These are phyloP conservation scores for Mucor velutinosus DNA, from an alignment of 371 early-diverging fungal genomes.

Conservation along the genomic window DNA sequence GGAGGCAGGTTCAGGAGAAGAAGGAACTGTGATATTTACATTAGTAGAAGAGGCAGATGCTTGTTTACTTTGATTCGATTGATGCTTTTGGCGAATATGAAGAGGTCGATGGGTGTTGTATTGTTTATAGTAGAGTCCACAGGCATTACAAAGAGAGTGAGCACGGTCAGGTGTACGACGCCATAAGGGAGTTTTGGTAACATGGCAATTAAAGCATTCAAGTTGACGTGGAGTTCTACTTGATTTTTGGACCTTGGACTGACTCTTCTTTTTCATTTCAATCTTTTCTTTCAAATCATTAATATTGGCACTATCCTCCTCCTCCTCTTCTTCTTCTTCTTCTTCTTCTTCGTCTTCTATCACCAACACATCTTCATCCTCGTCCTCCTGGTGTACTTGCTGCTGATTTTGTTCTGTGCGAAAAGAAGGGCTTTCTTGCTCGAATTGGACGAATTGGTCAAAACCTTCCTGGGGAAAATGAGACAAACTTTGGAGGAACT, in stretches of 20 bases:
- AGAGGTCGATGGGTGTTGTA: constrained; percentile 73
- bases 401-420: background rate
- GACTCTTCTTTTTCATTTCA: constrained; percentile 4
- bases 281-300: constrained; percentile 10
- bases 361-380: constrained; percentile 2
- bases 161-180: constrained; percentile 75
- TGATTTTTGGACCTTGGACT: background rate
- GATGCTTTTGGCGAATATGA: constrained; percentile 58
- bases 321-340: background rate
- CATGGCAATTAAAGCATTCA: constrained; percentile 79
- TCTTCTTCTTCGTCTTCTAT: background rate
- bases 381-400: background rate
- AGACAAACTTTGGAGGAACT: background rate
- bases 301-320: background rate
- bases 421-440: constrained; percentile 7
- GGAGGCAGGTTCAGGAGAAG: background rate
- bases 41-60: background rate
- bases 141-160: constrained; percentile 85
- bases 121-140: constrained; percentile 81
- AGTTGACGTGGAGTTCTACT: constrained; percentile 44
- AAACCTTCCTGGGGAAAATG: constrained; percentile 13
- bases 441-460: constrained; percentile 21
- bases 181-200: constrained; percentile 83
- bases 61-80: constrained; percentile 12
- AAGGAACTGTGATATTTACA: background rate